Percentiles rank a stretch among this genome's conserved stretches.
phyloP scores from a whole-genome alignment of 768 basidiomycete species.

The Boletus sp. region DNA sequence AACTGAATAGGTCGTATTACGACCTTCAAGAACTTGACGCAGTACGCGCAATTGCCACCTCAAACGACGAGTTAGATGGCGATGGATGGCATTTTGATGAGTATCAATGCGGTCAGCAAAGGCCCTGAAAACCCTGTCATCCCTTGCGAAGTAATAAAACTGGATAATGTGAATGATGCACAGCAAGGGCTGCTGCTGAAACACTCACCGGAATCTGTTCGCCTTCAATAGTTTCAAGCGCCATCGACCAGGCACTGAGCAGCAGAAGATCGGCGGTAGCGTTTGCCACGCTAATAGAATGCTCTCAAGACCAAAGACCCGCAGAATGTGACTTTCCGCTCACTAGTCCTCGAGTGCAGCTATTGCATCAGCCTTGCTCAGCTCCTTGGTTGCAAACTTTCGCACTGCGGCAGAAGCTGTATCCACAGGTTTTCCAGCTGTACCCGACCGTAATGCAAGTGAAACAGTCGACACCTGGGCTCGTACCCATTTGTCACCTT shows the following conservation, averaged over 20 bases:
- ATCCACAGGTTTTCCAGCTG: conserved; percentile 69
- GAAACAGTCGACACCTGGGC: conserved; percentile 66
- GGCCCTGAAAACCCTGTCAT: conserved; percentile 79
- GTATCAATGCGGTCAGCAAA: conserved; percentile 45
- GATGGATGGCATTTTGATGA: conserved; percentile 47
- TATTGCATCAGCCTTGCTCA: conserved; percentile 75
- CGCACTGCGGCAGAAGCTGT: conserved; percentile 75
- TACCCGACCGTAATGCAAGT: conserved; percentile 66
- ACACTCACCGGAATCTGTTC: conserved; percentile 70
- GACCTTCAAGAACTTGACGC: conserved; percentile 61
- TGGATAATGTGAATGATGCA: conserved; percentile 3
- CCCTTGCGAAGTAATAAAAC: conserved; percentile 93
- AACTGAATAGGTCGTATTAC: conserved; percentile 65
- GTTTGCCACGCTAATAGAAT: conserved; percentile 68
- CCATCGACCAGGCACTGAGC: conserved; percentile 77
- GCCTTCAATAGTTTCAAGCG: conserved; percentile 53
- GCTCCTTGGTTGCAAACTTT: conserved; percentile 83
- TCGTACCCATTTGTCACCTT: conserved; percentile 89
- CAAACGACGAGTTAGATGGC: conserved; percentile 51
- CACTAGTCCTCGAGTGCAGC: conserved; percentile 90
- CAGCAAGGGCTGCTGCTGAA: background rate
- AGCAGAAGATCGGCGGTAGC: conserved; percentile 83
- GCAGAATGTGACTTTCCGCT: conserved; percentile 29
- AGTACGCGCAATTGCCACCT: conserved; percentile 72
- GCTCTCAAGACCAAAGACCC: background rate